Evolutionary conservation across 2,329 filamentous ascomycete genomes (phyloP), one percentile per base, ranked within the genome.

Genomic region (Mycocentrospora acerina): DNA sequence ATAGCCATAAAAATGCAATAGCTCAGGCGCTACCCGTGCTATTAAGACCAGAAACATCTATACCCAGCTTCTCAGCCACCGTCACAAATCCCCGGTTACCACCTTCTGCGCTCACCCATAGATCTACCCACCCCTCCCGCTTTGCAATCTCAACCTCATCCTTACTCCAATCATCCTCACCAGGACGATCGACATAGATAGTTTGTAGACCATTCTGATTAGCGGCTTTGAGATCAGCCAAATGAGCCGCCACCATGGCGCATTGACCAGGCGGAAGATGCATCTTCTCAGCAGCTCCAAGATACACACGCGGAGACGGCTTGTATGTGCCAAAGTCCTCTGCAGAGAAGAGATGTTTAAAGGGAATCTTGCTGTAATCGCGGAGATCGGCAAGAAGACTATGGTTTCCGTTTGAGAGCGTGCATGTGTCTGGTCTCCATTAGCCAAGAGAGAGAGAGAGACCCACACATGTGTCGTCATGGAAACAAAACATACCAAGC

Each of bases 321-420:
- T 93, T 93, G 64, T 91, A 93, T 1, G 80, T 81, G 29, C 74
- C 70, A 59, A 90, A 91, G 47, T 83, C 77, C 65, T 86, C 86
- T 0, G 82, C 80, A 7, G 81, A 86, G 42, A 85, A 71, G 26
- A 90, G 54, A 37, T 74, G 68, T 15, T 73, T 72, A 55, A 90
- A 91, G 0, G 75, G 76, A 34, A 90, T 73, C 4, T 67, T 64
- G 2, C 78, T 82, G 52, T 80, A 73, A 34, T 67, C 59, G 33
- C 78, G 67, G 32, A 93, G 73, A 58, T 91, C 87, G 2, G 69
- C 59, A 29, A 91, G 71, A n/a, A 91, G 70, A 2, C 73, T 69
- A 2, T 73, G 59, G 60, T 90, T 91, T 24, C 85, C 88, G 60
- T 93, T 93, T 18, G 83, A 88, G 17, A 91, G 71, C 0, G 85